Base-by-base conservation (phyloP, 2,329 filamentous ascomycete species). In the Calonectria ilicicola region DNA sequence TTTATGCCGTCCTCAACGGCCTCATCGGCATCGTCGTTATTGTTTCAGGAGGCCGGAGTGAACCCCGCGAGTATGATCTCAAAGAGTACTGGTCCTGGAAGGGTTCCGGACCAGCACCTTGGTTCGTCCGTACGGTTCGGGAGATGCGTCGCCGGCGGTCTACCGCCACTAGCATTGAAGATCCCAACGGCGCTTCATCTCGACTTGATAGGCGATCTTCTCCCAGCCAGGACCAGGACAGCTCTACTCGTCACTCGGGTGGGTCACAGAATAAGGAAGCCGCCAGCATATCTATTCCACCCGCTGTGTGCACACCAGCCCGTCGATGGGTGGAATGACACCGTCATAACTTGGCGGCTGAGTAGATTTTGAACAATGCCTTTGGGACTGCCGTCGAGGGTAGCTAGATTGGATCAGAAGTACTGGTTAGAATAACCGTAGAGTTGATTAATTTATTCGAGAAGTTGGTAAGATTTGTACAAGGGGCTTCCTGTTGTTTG, bases 71-170 rank as follows among this genome's bases (percentile, higher is more conserved):
- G 74, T 89, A 90, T 74, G 87, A 89, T 47, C 81, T 87, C 73
- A 90, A 90, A 73, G 87, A 90, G 69, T 89, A 89, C 76, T 90
- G 88, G 88, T 87, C 87, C 1, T 89, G 87, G 87, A 87, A 86
- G 74, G 86, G 87, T 3, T 81, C 82, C 0, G 88, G 88, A 4
- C 84, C 83, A 3, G 83, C 86, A 49, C 87, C 88, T 0, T 89
- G 87, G 85, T 85, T 88, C 70, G 80, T 89, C 46, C 84, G 87
- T 7, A 84, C 84, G 3, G 78, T 83, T 14, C 77, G 78, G 7
- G 35, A 40, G 32, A 60, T 40, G 53, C 74, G 68, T 38, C 75
- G 69, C 42, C 74, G 56, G 7, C 53, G 14, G 21, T 40, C 53
- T 74, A 69, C 51, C 72, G 35, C 60, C 49, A 46, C 5, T 63